phyloP scores from a whole-genome alignment of 2,329 filamentous ascomycete species.

The Alternaria ethzedia region DNA sequence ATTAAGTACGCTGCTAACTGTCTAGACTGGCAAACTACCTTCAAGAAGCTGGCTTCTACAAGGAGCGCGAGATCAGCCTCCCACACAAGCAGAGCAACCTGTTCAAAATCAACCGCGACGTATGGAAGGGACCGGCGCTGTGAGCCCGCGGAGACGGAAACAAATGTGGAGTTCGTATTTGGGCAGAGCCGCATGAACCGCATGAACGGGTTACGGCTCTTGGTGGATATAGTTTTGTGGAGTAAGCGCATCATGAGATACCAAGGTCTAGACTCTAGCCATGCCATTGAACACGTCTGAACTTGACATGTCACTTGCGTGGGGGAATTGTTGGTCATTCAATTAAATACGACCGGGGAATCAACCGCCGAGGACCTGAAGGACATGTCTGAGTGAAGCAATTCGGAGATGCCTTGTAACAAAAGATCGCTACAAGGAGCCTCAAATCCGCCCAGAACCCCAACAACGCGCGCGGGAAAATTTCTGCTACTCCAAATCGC shows the following conservation, averaged over 20 bases:
- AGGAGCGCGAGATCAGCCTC: conserved; percentile 84
- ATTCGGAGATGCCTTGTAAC: background rate
- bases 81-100: conserved; percentile 92
- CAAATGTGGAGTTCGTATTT: conserved; percentile 13
- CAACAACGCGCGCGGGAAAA: conserved; percentile 15
- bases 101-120: conserved; percentile 79
- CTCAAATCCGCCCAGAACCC: background rate
- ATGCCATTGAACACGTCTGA: background rate
- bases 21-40: conserved; percentile 73
- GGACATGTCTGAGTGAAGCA: background rate
- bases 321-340: conserved; percentile 1
- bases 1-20: conserved; percentile 12
- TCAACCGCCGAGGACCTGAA: background rate
- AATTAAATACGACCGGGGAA: background rate
- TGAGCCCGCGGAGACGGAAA: conserved; percentile 19
- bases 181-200: conserved; percentile 18
- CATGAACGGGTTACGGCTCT: conserved; percentile 7
- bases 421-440: background rate
- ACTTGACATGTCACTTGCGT: background rate
- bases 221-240: conserved; percentile 21
- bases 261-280: conserved; percentile 11
- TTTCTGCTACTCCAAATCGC: conserved; percentile 10
- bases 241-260: conserved; percentile 27
- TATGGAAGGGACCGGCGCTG: conserved; percentile 61
- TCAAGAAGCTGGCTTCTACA: conserved; percentile 77